A percentile compares a stretch with the other conserved stretches of the same genome.
Evolutionary conservation across 345 rosid species (phyloP).

Genomic region (Eucalyptus regnans): DNA sequence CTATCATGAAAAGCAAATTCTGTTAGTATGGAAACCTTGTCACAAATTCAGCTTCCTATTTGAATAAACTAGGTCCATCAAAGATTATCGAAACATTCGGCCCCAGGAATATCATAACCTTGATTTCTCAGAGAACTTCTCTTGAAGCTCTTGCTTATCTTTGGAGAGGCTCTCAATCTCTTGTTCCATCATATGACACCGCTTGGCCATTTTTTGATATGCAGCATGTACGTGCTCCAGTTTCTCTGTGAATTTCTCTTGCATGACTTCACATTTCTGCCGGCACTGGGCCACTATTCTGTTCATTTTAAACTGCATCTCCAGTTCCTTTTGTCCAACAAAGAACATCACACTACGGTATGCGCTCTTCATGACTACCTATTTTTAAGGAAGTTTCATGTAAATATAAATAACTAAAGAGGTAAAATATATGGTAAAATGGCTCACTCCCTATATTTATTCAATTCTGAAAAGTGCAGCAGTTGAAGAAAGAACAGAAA

Average conservation of each 20-base stretch:
- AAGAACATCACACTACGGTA: constrained; percentile 86
- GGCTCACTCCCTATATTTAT: background rate
- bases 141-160: constrained; percentile 95
- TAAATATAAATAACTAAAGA: background rate
- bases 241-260: constrained; percentile 84
- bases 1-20: constrained; percentile 17
- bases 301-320: constrained; percentile 91
- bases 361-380: constrained; percentile 85
- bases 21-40: background rate
- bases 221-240: constrained; percentile 86
- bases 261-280: constrained; percentile 89
- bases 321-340: constrained; percentile 78
- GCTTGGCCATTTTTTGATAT: constrained; percentile 79
- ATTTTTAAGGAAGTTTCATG: constrained; percentile 27
- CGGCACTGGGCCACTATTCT: constrained; percentile 68
- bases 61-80: background rate
- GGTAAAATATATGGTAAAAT: background rate
- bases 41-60: background rate
- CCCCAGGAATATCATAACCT: constrained; percentile 24
- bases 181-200: constrained; percentile 90
- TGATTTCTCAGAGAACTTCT: constrained; percentile 87
- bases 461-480: background rate
- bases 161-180: constrained; percentile 76
- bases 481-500: background rate
- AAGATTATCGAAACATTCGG: background rate